Percentiles rank a stretch among this genome's conserved stretches.
Evolutionary conservation across 306 rosid species (phyloP).

Genomic region (Lathyrus sativus): DNA sequence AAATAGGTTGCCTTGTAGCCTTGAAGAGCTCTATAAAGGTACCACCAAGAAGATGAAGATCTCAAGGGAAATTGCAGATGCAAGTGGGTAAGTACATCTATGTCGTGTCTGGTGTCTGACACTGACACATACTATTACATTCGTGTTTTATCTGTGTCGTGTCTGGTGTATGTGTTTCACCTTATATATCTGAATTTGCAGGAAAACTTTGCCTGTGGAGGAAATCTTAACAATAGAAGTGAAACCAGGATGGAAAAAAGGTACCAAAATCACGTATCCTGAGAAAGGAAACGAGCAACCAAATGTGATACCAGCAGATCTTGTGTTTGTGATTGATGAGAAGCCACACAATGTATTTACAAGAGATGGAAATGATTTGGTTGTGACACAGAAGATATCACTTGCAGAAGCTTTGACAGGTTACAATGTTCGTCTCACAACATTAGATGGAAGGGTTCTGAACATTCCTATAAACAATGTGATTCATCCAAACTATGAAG

Average conservation of each 20-base stretch:
- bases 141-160: neutral
- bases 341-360: conserved; percentile 33
- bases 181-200: neutral
- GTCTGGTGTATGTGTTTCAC: neutral
- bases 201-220: conserved; percentile 41
- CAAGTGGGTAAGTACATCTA: conserved; percentile 39
- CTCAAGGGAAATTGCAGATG: conserved; percentile 73
- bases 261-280: conserved; percentile 37
- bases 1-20: conserved; percentile 64
- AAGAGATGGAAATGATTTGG: conserved; percentile 42
- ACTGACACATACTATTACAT: too few species aligned
- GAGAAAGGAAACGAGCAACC: conserved; percentile 45
- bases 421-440: conserved; percentile 35
- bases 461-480: conserved; percentile 36
- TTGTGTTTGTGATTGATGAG: conserved; percentile 35
- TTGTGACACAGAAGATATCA: conserved; percentile 35
- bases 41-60: conserved; percentile 85
- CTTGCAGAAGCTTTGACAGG: conserved; percentile 41
- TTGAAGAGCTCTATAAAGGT: conserved; percentile 83
- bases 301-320: conserved; percentile 39
- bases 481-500: conserved; percentile 40
- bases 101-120: neutral
- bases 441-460: conserved; percentile 38
- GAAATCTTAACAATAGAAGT: conserved; percentile 40
- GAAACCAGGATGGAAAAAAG: conserved; percentile 42